phyloP scores from a whole-genome alignment of 331 rosid species.

The Malus hybrid region DNA sequence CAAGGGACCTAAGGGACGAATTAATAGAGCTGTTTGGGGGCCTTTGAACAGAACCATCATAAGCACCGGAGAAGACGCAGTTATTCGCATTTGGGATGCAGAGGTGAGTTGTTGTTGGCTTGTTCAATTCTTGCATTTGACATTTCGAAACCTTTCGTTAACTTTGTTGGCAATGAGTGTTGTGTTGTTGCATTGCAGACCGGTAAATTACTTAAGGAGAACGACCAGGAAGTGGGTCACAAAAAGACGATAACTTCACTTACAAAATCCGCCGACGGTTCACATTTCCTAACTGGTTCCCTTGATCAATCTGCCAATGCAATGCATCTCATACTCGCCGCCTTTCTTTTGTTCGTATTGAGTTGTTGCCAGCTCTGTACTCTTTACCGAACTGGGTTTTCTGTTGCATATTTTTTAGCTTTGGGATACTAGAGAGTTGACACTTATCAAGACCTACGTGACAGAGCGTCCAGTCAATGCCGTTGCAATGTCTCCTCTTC shows the following conservation, averaged over 20 bases:
- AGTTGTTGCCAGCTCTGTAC: neutral
- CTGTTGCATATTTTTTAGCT: conserved; percentile 33
- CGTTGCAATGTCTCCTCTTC: conserved; percentile 91
- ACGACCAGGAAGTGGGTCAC: conserved; percentile 51
- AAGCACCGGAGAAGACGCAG: conserved; percentile 85
- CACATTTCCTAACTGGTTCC: conserved; percentile 80
- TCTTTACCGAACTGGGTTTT: neutral
- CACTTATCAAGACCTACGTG: conserved; percentile 77
- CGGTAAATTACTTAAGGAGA: conserved; percentile 61
- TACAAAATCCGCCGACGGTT: conserved; percentile 60
- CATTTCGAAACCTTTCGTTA: neutral
- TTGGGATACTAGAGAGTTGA: conserved; percentile 76
- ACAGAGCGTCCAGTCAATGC: conserved; percentile 94
- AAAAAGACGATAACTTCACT: conserved; percentile 66
- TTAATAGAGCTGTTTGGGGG: conserved; percentile 94
- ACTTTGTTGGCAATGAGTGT: neutral
- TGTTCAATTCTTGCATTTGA: neutral
- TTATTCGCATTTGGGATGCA: conserved; percentile 83
- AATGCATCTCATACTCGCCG: neutral
- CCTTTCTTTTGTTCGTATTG: neutral
- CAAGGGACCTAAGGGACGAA: conserved; percentile 88
- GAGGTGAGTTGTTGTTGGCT: conserved; percentile 34
- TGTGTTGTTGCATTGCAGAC: conserved; percentile 34
- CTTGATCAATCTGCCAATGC: conserved; percentile 86
- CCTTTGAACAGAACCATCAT: conserved; percentile 70